Evolutionary conservation across 768 basidiomycete species (phyloP), one percentile per base, ranked within the genome.

Genomic region (Termitomyces bulborhizus): DNA sequence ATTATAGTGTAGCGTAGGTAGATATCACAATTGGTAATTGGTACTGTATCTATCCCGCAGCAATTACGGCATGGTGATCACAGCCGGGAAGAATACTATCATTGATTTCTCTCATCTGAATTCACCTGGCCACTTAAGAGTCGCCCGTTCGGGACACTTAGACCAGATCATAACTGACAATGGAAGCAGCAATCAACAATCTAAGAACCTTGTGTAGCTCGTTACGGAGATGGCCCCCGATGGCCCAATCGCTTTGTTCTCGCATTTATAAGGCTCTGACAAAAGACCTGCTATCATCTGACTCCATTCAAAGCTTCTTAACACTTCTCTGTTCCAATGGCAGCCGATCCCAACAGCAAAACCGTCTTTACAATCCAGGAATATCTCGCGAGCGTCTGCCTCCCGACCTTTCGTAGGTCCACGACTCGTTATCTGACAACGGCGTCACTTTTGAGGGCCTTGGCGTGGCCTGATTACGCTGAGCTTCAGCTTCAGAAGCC

Each of bases 381-480:
- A 3, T 62, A 62, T 42, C 56, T 62, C 26, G 43, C 50, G 9
- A 48, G 45, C 21, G 51, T 44, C 7, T 52, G 32, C 36, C 57
- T 62, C 27, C 62, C 62, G 3, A 48, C 59, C 2, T 60, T 62
- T 42, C 50, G 54, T 11, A 53, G 43, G 16, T 53, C 57, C 44
- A 46, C 51, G 1, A 47, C 51, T 12, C 36, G 40, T 27, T 36
- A 26, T 3, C 45, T 50, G 11, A 51, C 56, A 31, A 50, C 55
- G n/a, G 46, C 44, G 7, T 43, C 48, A 29, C 34, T 54, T 0
- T 9, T 6, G 45, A 58, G 52, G 21, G 59, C 62, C 21, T 46
- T 51, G 8, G 12, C 26, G 26, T 62, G 62, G 62, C 62, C 62
- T n/a, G n/a, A 53, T 39, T 62, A 62, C 32, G 21, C 52, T 7